These are phyloP conservation scores for Boletus rufocinnamomeus DNA, from an alignment of 768 basidiomycete genomes.

Conservation along the genomic window DNA sequence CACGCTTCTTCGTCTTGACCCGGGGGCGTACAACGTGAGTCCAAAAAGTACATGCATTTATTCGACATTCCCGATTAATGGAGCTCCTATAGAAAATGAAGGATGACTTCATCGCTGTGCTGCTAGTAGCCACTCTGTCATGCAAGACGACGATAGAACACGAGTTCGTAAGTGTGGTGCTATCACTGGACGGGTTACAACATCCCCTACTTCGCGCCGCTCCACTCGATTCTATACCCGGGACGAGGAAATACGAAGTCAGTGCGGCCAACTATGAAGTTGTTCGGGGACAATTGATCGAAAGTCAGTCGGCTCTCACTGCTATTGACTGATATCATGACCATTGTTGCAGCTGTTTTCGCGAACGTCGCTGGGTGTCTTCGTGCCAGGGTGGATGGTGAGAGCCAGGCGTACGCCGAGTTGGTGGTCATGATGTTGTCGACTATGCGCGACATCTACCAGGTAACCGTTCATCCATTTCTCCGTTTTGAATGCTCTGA, in stretches of 20 bases:
- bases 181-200: slow-evolving; percentile 56
- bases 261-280: slow-evolving; percentile 32
- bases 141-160: slow-evolving; percentile 53
- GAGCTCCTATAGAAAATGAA: slow-evolving; percentile 40
- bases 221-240: slow-evolving; percentile 27
- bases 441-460: slow-evolving; percentile 49
- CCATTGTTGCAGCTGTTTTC: slow-evolving; percentile 44
- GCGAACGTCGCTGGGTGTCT: slow-evolving; percentile 44
- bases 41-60: not conserved
- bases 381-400: slow-evolving; percentile 30
- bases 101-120: slow-evolving; percentile 53
- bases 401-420: slow-evolving; percentile 43
- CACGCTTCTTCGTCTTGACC: slow-evolving; percentile 57
- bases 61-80: not conserved
- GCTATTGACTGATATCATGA: slow-evolving; percentile 12
- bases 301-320: slow-evolving; percentile 34
- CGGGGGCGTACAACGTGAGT: slow-evolving; percentile 59
- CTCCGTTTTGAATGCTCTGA: slow-evolving; percentile 6
- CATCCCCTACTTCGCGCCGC: slow-evolving; percentile 51
- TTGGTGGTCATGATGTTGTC: slow-evolving; percentile 49
- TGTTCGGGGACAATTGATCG: slow-evolving; percentile 41
- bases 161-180: slow-evolving; percentile 56
- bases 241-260: slow-evolving; percentile 33
- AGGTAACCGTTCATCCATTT: slow-evolving; percentile 37
- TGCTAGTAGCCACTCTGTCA: slow-evolving; percentile 55